A percentile compares a stretch with the other conserved stretches of the same genome.
Conservation (phyloP, 805 yeast species). For the Spathaspora girioi region DNA sequence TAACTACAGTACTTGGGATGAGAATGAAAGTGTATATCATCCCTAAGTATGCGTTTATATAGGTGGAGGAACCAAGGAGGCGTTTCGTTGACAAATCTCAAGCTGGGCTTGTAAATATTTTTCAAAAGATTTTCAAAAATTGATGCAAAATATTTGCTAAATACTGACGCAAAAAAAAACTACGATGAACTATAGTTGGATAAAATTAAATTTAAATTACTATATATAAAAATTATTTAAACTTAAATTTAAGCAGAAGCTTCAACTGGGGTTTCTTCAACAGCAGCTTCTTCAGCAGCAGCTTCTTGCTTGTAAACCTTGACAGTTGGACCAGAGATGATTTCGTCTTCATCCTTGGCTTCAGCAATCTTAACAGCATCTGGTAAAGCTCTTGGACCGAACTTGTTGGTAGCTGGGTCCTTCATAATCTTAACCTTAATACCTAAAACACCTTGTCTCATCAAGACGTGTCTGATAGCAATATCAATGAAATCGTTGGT, state of each 20-base stretch:
- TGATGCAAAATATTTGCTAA: no score
- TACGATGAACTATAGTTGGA: no score
- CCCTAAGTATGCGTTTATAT: no score
- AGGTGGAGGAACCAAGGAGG: no score
- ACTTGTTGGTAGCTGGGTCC: conserved; percentile 86
- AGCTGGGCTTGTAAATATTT: no score
- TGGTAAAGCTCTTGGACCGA: conserved; percentile 90
- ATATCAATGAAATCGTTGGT: conserved; percentile 96
- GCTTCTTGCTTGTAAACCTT: conserved; percentile 59
- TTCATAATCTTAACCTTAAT: conserved; percentile 99
- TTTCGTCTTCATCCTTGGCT: conserved; percentile 89
- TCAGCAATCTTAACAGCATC: conserved; percentile 89
- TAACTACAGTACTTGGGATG: no score
- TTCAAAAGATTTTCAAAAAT: no score
- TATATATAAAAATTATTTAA: not conserved
- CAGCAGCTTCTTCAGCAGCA: conserved; percentile 34
- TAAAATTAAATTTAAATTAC: not conserved
- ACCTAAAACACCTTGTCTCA: conserved; percentile 99
- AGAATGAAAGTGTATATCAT: no score
- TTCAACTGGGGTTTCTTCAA: conserved; percentile 24
- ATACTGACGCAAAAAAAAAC: no score
- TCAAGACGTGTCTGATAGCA: conserved; percentile 99
- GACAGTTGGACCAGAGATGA: conserved; percentile 75
- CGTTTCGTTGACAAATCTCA: no score
- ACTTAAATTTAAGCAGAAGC: conserved; percentile 24